phyloP scores from a whole-genome alignment of 305 asterid genomes.

The Nicotiana rustica region DNA sequence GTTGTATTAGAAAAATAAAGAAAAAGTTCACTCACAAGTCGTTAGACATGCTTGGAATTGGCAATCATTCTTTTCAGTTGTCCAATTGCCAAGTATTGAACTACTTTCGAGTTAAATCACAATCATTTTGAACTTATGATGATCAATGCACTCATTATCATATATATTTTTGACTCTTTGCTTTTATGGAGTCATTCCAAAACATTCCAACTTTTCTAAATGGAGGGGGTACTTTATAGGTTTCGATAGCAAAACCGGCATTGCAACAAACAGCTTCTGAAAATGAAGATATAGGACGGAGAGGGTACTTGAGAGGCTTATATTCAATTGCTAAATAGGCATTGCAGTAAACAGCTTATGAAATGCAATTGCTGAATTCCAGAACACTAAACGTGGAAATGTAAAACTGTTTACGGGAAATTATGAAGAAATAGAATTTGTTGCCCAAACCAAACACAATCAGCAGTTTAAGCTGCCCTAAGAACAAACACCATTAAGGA shows the following conservation, averaged over 20 bases:
- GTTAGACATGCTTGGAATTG: conserved; percentile 19
- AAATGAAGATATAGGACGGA: conserved; percentile 9
- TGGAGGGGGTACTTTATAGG: not conserved
- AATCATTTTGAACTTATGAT: conserved; percentile 28
- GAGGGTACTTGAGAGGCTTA: not conserved
- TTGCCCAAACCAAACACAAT: not conserved
- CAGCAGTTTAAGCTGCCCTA: not conserved
- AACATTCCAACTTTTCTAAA: conserved; percentile 9
- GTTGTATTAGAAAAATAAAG: conserved; percentile 7
- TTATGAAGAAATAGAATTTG: not conserved
- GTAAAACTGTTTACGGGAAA: not conserved
- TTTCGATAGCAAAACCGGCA: conserved; percentile 24
- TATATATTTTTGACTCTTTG: not conserved
- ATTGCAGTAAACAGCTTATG: conserved; percentile 7
- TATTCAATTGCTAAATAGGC: conserved; percentile 12
- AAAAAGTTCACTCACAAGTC: not conserved
- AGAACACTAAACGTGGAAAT: not conserved
- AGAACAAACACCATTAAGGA: conserved; percentile 15
- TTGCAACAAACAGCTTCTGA: conserved; percentile 7
- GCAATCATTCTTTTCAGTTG: not conserved
- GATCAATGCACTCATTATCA: conserved; percentile 17
- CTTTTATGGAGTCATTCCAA: not conserved
- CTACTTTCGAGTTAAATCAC: conserved; percentile 1
- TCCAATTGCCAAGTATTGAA: not conserved
- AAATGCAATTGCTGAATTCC: conserved; percentile 4